Evolutionary conservation across 331 rosid genomes (phyloP).

Genomic region (Arachis monticola): DNA sequence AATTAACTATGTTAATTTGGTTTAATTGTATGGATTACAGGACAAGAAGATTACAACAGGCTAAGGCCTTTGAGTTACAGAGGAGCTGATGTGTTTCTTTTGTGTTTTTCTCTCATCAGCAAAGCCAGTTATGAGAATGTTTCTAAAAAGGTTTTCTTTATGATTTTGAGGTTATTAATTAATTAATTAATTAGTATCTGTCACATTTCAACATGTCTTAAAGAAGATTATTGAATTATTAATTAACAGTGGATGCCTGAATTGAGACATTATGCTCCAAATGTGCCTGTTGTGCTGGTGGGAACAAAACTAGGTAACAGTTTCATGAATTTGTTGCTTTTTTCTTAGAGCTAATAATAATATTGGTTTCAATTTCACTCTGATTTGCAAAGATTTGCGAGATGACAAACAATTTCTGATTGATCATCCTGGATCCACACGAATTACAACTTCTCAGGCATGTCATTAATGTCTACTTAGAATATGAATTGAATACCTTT

Average conservation of each 20-base stretch:
- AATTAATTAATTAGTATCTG: constrained; percentile 3
- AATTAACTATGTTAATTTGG: neutral
- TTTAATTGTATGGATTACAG: constrained; percentile 28
- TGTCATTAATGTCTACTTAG: constrained; percentile 32
- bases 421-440: constrained; percentile 70
- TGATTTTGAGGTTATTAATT: constrained; percentile 1
- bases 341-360: neutral
- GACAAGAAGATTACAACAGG: constrained; percentile 89
- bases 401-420: constrained; percentile 68
- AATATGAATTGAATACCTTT: constrained; percentile 2
- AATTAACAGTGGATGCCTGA: constrained; percentile 78
- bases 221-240: constrained; percentile 27
- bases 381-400: constrained; percentile 58
- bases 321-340: constrained; percentile 4
- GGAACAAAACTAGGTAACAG: constrained; percentile 80
- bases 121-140: constrained; percentile 88
- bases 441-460: constrained; percentile 63
- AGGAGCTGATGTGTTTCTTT: constrained; percentile 88
- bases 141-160: constrained; percentile 68
- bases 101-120: constrained; percentile 86
- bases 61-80: constrained; percentile 91
- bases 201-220: neutral
- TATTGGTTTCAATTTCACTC: neutral
- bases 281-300: constrained; percentile 82
- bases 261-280: constrained; percentile 85